Conservation (phyloP, 1,284 basidiomycete genomes). For the Porodaedalea pini region DNA sequence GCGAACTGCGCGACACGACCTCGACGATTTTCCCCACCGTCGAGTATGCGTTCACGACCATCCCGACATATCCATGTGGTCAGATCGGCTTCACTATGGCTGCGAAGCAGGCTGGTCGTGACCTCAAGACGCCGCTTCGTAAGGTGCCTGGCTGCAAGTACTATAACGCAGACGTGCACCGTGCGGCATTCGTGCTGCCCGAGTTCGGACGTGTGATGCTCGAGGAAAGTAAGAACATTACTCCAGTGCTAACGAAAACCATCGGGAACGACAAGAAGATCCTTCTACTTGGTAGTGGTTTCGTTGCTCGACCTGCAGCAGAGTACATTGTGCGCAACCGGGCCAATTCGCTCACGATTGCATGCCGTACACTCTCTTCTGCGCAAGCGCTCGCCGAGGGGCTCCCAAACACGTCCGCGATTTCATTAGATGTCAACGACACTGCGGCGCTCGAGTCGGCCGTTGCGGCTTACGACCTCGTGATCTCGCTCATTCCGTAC, state of each 20-base stretch:
- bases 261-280: slow-evolving; percentile 60
- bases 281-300: slow-evolving; percentile 91
- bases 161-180: slow-evolving; percentile 86
- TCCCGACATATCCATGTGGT: slow-evolving; percentile 96
- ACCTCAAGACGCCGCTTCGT: slow-evolving; percentile 69
- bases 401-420: slow-evolving; percentile 67
- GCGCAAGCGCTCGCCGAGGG: slow-evolving; percentile 69
- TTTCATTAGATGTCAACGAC: slow-evolving; percentile 83
- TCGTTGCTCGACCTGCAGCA: slow-evolving; percentile 91
- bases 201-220: slow-evolving; percentile 83
- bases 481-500: slow-evolving; percentile 97
- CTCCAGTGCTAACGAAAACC: slow-evolving; percentile 54
- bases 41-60: slow-evolving; percentile 95
- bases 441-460: slow-evolving; percentile 72
- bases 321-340: slow-evolving; percentile 88
- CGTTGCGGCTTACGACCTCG: slow-evolving; percentile 86
- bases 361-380: slow-evolving; percentile 79
- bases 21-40: slow-evolving; percentile 78
- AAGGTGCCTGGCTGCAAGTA: slow-evolving; percentile 74
- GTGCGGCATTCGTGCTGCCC: slow-evolving; percentile 84
- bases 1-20: slow-evolving; percentile 72
- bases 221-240: slow-evolving; percentile 66
- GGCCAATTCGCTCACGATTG: slow-evolving; percentile 83
- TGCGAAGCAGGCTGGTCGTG: slow-evolving; percentile 72
- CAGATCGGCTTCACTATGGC: slow-evolving; percentile 96